Conservation (phyloP, 768 basidiomycete genomes). For the Leccinellum albellum region DNA sequence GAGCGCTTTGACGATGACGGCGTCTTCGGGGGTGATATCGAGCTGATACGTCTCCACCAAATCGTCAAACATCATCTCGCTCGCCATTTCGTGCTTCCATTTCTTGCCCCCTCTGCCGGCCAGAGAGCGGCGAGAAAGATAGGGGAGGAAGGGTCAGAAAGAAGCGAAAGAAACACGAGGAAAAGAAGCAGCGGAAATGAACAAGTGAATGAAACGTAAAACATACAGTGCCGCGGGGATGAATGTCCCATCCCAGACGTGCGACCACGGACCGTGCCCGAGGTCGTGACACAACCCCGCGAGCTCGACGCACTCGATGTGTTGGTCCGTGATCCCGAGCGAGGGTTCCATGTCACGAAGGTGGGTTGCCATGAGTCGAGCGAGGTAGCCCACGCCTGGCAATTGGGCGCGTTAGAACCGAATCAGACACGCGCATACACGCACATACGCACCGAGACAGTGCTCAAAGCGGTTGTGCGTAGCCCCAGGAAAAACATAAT, state of each 20-base stretch:
- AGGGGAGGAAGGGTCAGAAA: not conserved
- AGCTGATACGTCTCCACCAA: slow-evolving; percentile 57
- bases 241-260: slow-evolving; percentile 76
- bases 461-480: slow-evolving; percentile 84
- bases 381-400: slow-evolving; percentile 71
- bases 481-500: slow-evolving; percentile 73
- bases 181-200: not conserved
- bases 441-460: slow-evolving; percentile 53
- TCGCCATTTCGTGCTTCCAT: slow-evolving; percentile 79
- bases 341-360: slow-evolving; percentile 56
- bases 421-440: not conserved
- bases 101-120: slow-evolving; percentile 37
- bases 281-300: slow-evolving; percentile 84
- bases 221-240: slow-evolving; percentile 61
- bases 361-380: slow-evolving; percentile 57
- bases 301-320: slow-evolving; percentile 72
- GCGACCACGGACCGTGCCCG: slow-evolving; percentile 83
- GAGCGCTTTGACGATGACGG: slow-evolving; percentile 68
- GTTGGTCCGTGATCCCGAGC: slow-evolving; percentile 64
- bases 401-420: not conserved
- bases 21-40: slow-evolving; percentile 45
- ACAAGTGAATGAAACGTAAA: not conserved
- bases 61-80: slow-evolving; percentile 78
- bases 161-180: not conserved
- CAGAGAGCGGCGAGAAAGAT: not conserved